These are phyloP conservation scores for Cladophialophora bantiana DNA, from an alignment of 2,329 filamentous ascomycete genomes.

Conservation along the genomic window DNA sequence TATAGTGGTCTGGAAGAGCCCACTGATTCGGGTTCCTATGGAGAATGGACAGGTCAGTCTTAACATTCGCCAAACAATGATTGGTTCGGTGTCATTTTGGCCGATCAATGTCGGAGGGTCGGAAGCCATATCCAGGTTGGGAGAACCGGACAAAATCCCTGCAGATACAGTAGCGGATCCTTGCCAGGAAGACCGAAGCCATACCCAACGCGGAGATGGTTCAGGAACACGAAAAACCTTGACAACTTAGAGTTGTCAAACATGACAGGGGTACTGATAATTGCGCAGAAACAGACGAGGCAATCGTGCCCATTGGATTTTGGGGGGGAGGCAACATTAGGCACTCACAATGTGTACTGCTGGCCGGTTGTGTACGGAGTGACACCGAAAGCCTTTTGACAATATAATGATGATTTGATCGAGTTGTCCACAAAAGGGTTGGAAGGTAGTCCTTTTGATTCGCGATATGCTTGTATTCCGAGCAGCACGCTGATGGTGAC, in stretches of 20 bases:
- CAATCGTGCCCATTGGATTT: background rate
- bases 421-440: constrained; percentile 52
- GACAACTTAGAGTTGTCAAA: constrained; percentile 14
- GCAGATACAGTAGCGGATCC: constrained; percentile 7
- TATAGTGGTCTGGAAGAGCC: constrained; percentile 51
- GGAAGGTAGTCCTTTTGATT: constrained; percentile 53
- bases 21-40: constrained; percentile 65
- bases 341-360: constrained; percentile 57
- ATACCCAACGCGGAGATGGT: constrained; percentile 19
- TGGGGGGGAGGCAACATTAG: background rate
- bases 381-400: constrained; percentile 56
- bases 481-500: constrained; percentile 59
- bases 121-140: constrained; percentile 6
- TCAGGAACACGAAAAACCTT: constrained; percentile 24
- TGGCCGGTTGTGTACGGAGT: constrained; percentile 53
- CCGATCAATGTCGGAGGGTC: constrained; percentile 1
- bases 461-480: constrained; percentile 56
- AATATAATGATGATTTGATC: constrained; percentile 49
- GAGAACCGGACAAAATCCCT: constrained; percentile 7
- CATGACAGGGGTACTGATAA: constrained; percentile 26
- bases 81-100: constrained; percentile 15
- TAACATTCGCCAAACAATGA: constrained; percentile 17
- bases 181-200: constrained; percentile 5
- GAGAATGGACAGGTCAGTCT: constrained; percentile 14
- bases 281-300: background rate